Percentiles rank a stretch among this genome's conserved stretches.
Conservation (phyloP, 148 eudicot species). For the Silene latifolia region DNA sequence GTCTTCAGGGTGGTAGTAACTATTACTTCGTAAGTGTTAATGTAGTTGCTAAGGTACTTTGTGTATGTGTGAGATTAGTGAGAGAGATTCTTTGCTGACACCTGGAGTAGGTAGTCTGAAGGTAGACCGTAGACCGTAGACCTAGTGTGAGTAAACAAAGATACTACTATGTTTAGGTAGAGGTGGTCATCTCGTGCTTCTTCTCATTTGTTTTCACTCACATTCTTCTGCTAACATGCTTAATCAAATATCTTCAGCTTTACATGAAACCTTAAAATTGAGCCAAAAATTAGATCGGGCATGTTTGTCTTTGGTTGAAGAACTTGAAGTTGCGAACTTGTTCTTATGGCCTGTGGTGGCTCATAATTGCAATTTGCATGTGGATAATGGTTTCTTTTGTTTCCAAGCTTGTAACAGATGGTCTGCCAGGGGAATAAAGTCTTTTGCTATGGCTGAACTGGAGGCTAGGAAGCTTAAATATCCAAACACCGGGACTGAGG, state of each 20-base stretch:
- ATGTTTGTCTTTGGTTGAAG: background rate
- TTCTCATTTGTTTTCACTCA: background rate
- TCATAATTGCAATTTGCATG: slow-evolving; percentile 18
- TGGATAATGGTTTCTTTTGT: slow-evolving; percentile 20
- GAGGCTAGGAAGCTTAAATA: slow-evolving; percentile 87
- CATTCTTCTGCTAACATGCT: background rate
- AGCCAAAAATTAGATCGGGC: background rate
- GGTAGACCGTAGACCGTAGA: too few relatives aligned
- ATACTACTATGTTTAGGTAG: background rate
- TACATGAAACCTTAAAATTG: background rate
- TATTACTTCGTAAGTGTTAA: too few relatives aligned
- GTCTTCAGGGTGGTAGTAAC: too few relatives aligned
- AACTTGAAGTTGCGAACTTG: background rate
- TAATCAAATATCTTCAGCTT: too few relatives aligned
- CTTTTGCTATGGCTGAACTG: slow-evolving; percentile 72
- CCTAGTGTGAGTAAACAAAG: background rate
- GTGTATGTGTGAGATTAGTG: background rate
- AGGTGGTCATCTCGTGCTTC: background rate
- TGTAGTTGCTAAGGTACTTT: background rate
- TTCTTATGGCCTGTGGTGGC: slow-evolving; percentile 5
- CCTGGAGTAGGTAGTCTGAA: too few relatives aligned
- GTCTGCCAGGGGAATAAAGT: slow-evolving; percentile 79
- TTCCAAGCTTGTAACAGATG: slow-evolving; percentile 55
- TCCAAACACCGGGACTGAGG: slow-evolving; percentile 77
- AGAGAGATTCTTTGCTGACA: background rate